Evolutionary conservation across 352 stramenopile species (phyloP), one percentile per base, ranked within the genome.

Genomic region (Globisporangium middletonii): DNA sequence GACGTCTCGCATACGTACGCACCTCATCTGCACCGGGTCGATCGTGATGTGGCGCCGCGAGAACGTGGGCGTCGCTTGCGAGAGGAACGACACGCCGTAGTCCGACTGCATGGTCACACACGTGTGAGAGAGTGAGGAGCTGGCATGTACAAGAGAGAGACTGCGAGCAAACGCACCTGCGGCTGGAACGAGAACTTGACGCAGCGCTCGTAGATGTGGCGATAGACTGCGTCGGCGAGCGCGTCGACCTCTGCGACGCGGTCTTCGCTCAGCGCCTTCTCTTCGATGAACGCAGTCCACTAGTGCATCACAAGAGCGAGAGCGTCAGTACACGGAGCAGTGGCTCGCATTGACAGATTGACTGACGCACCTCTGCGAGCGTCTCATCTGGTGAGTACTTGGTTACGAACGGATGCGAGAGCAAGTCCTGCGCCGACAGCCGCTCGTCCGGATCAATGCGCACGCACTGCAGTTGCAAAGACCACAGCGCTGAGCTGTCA

Each of bases 1-100:
- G 23, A 26, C 37, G 4, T 26, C 19, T 16, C 49, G 59, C 18
- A 26, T 45, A 3, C 13, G n/a, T 35, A 33, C n/a, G 18, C 19
- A 89, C 79, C 83, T 94, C 75, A 88, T 89, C 68, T 92, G 77
- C 12, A 94, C 77, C 11, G 80, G 80, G 13, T 87, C 73, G 45
- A 94, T 77, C 13, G 77, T 84, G 28, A 91, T 73, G 37, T 85
- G 57, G 46, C 77, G 70, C 28, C 80, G 68, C 60, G 72, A 77
- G 49, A 83, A 80, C 13, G 75, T 68, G 6, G 73, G 69, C 4
- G 71, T 75, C 3, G 67, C 71, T 70, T 80, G 75, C n/a, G 79
- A 79, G 9, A 87, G 65, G 42, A 94, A 91, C 2, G 84, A 92
- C 50, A 86, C 70, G 1, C 83, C 82, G 48, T 89, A 91, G 55